Percentiles rank a stretch among this genome's conserved stretches.
phyloP scores from a whole-genome alignment of 2,329 filamentous ascomycete genomes.

The Chrysoporthe cubensis region DNA sequence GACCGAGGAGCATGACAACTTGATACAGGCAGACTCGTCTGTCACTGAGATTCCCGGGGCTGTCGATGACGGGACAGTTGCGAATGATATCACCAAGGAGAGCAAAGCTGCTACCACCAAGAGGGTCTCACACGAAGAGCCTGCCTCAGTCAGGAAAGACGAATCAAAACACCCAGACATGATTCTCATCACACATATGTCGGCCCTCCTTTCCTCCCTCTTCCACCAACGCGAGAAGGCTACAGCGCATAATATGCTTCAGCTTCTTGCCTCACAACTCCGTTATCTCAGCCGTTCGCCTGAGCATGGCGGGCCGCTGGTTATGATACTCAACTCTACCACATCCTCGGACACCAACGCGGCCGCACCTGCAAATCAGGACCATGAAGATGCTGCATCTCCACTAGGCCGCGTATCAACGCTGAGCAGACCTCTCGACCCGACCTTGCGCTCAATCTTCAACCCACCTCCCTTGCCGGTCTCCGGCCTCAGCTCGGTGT shows the following conservation, averaged over 20 bases:
- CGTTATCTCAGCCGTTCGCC: conserved; percentile 48
- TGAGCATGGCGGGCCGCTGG: conserved; percentile 46
- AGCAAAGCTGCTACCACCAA: not conserved
- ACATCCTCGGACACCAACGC: conserved; percentile 31
- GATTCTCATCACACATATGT: conserved; percentile 60
- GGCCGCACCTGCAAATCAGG: not conserved
- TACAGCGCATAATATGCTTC: conserved; percentile 53
- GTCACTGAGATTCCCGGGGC: not conserved
- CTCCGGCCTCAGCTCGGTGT: conserved; percentile 29
- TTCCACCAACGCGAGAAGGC: conserved; percentile 54
- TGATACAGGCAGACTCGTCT: not conserved
- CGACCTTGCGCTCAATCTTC: conserved; percentile 57
- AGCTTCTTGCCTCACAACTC: conserved; percentile 51
- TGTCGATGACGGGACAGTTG: not conserved
- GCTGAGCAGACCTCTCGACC: conserved; percentile 39
- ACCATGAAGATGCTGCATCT: conserved; percentile 11
- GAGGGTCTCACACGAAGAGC: not conserved
- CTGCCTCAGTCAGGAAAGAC: conserved; percentile 10
- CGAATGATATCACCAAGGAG: not conserved
- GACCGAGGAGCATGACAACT: not conserved
- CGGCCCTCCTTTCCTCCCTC: conserved; percentile 53
- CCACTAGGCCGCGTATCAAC: conserved; percentile 8
- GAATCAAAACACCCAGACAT: conserved; percentile 44
- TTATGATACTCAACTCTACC: conserved; percentile 61
- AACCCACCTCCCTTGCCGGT: conserved; percentile 37